phyloP scores from a whole-genome alignment of 345 rosid species.

The Eucalyptus fibrosa region DNA sequence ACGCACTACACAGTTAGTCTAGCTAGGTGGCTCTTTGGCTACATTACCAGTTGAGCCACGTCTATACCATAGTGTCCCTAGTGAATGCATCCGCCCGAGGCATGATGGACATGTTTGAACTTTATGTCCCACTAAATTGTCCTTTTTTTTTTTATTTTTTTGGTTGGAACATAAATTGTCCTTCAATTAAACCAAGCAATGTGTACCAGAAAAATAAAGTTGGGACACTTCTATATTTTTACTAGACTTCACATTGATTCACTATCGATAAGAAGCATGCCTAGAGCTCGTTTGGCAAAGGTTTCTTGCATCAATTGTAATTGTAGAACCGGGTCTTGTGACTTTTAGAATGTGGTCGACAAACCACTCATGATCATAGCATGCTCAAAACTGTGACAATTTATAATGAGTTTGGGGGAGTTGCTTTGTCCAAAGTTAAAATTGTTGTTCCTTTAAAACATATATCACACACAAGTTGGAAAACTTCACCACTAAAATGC shows the following conservation, averaged over 20 bases:
- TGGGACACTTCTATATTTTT: background rate
- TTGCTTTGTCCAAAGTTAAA: background rate
- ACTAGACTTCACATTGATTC: background rate
- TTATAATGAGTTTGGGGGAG: background rate
- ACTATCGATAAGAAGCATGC: background rate
- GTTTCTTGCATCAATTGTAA: background rate
- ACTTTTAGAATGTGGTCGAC: background rate
- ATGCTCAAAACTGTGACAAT: background rate
- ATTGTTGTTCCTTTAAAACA: too few relatives aligned
- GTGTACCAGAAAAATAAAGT: background rate
- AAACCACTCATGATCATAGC: background rate
- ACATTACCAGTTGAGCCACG: background rate
- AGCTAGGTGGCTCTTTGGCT: background rate
- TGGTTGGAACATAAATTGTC: background rate
- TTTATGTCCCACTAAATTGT: background rate
- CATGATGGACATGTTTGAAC: background rate
- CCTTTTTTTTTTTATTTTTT: background rate
- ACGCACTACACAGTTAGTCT: background rate
- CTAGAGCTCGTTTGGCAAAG: background rate
- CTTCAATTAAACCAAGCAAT: background rate
- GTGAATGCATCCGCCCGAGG: background rate
- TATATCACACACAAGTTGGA: background rate
- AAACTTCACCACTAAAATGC: rapidly evolving
- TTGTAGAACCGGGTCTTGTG: background rate
- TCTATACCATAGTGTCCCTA: background rate